These are phyloP conservation scores for Coleophoma eucalyptorum DNA, from an alignment of 2,329 filamentous ascomycete genomes.

Conservation along the genomic window DNA sequence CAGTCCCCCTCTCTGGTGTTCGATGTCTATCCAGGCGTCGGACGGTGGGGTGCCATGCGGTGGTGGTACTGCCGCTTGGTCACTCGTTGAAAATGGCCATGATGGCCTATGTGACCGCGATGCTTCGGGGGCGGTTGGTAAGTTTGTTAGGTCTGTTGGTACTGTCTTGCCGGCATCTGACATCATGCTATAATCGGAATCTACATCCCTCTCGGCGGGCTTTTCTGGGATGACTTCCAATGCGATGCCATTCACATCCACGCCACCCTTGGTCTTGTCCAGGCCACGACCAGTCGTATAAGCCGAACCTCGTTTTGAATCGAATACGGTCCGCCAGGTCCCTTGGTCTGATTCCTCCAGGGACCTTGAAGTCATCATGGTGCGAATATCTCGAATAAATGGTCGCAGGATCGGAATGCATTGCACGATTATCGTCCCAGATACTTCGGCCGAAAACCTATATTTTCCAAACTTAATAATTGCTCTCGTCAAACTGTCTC, in stretches of 20 bases:
- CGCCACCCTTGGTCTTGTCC: not conserved
- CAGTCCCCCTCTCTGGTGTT: not conserved
- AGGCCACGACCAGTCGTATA: not conserved
- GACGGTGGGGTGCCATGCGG: too few species aligned
- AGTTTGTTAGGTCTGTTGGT: not conserved
- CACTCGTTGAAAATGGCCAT: not conserved
- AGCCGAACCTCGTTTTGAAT: not conserved
- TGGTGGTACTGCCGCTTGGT: too few species aligned
- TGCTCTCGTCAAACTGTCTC: conserved; percentile 8
- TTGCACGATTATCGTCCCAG: conserved; percentile 51
- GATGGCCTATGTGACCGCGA: not conserved
- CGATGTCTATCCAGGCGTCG: not conserved
- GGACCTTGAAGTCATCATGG: conserved; percentile 29
- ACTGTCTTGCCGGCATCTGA: not conserved
- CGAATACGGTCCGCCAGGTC: not conserved
- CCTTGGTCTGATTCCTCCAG: not conserved
- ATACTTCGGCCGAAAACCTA: conserved; percentile 45
- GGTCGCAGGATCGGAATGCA: conserved; percentile 48
- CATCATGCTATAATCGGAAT: not conserved
- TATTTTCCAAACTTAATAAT: not conserved
- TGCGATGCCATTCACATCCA: not conserved
- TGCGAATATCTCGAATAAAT: conserved; percentile 37
- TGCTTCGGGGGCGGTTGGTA: not conserved
- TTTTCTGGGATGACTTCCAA: not conserved
- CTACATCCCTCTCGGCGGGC: not conserved